These are phyloP conservation scores for Andrographis paniculata DNA, from an alignment of 305 asterid species.

Conservation along the genomic window DNA sequence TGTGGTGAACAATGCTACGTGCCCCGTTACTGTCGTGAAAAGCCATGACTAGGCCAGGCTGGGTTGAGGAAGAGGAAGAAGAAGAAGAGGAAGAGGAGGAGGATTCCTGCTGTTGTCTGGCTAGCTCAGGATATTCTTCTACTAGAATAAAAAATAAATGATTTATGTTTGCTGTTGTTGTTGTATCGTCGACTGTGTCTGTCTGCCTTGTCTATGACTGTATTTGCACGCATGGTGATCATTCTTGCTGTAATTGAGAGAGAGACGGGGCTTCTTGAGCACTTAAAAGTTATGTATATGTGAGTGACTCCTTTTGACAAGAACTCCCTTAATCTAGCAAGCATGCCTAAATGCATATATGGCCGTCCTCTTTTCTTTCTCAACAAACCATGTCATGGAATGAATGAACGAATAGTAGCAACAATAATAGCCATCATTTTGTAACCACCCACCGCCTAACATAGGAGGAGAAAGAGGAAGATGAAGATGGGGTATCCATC, in stretches of 20 bases:
- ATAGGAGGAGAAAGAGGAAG: no score
- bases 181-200: constrained; percentile 3
- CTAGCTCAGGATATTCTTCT: constrained; percentile 1
- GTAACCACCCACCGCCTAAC: background rate
- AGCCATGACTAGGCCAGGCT: constrained; percentile 30
- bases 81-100: no score
- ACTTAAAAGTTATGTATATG: no score
- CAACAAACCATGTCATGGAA: constrained; percentile 15
- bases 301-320: no score
- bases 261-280: no score
- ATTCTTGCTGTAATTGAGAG: no score
- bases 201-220: background rate
- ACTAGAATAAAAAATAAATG: constrained; percentile 8
- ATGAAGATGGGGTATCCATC: no score
- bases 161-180: constrained; percentile 16
- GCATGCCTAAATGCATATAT: background rate
- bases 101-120: constrained; percentile 2
- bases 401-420: no score
- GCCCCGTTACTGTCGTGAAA: constrained; percentile 80
- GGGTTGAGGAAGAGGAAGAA: no score
- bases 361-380: constrained; percentile 23
- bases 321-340: background rate
- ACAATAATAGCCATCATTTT: background rate
- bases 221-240: no score
- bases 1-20: constrained; percentile 61